Base-by-base conservation (phyloP, 148 eudicot species). In the Nyssa sinensis region DNA sequence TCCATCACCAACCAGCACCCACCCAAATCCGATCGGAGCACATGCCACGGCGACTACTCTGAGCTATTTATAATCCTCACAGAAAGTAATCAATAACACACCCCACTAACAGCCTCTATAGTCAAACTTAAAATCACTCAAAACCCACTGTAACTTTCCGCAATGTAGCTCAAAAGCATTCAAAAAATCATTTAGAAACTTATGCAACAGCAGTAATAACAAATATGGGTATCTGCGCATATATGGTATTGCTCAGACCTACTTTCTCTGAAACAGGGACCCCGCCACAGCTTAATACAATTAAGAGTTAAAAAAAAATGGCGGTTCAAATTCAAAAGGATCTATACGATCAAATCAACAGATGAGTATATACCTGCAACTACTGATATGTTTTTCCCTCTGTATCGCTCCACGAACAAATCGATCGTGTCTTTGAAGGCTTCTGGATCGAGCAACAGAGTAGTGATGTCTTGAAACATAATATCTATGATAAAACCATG, bases 391-490 rank as follows among this genome's bases (percentile, higher is more conserved):
- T 93, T 79, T 69, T 78, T 86, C 79, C 70, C 76, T 32, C 79
- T 88, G 82, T 93, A 93, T 17, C 98, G 88, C 74, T 93, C 91
- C 60, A 93, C 91, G 76, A 93, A 93, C 77, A 93, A 77, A 83
- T 93, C 97, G 25, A 93, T 74, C 21, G 98, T 91, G 74, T 93
- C 87, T 73, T 88, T 93, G 83, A 93, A 93, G n/a, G 88, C 90
- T 74, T 89, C 89, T 10, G 90, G 91, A 71, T 91, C 88, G 25
- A 89, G 88, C 58, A 91, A 72, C 78, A 93, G 84, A 44, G 91
- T 89, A 3, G 96, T 91, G 29, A 93, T 89, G 65, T 93, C 97
- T 82, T 91, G 97, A 76, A 93, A 93, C 97, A 91, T 91, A 34
- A 94, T 91, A 60, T 97, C 97, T 93, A 75, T 59, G 67, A 1